These are phyloP conservation scores for Pythium oligandrum DNA, from an alignment of 352 stramenopile genomes.

Conservation along the genomic window DNA sequence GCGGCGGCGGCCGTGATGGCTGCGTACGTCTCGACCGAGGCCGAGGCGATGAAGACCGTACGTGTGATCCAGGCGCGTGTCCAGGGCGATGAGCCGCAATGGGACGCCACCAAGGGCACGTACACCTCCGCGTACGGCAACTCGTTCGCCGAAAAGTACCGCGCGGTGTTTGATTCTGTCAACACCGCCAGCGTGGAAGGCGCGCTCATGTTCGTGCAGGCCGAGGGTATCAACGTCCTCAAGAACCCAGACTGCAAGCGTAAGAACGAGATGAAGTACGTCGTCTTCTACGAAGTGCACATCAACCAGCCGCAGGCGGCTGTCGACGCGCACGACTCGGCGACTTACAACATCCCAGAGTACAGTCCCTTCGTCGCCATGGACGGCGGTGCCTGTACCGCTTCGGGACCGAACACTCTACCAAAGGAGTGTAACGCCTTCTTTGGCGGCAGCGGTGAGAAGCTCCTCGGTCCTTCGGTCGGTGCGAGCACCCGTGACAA, in stretches of 20 bases:
- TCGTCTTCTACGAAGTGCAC: slow-evolving; percentile 68
- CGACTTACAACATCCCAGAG: slow-evolving; percentile 27
- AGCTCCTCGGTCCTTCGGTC: slow-evolving; percentile 32
- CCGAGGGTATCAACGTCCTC: slow-evolving; percentile 59
- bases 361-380: slow-evolving; percentile 55
- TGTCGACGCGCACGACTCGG: slow-evolving; percentile 23
- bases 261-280: slow-evolving; percentile 68
- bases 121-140: slow-evolving; percentile 15
- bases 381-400: slow-evolving; percentile 51
- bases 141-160: slow-evolving; percentile 33
- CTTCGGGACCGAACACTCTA: slow-evolving; percentile 10
- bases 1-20: too few species aligned
- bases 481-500: slow-evolving; percentile 28
- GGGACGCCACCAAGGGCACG: slow-evolving; percentile 17
- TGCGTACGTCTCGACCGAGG: too few species aligned
- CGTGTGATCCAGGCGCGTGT: slow-evolving; percentile 37
- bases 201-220: slow-evolving; percentile 76
- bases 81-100: slow-evolving; percentile 35
- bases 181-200: slow-evolving; percentile 77
- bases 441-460: slow-evolving; percentile 11
- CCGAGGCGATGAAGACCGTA: slow-evolving; percentile 22
- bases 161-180: slow-evolving; percentile 52
- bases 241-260: slow-evolving; percentile 35
- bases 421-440: slow-evolving; percentile 9
- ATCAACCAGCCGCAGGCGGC: slow-evolving; percentile 43